Evolutionary conservation across 2,329 filamentous ascomycete species (phyloP).

Genomic region (Penicillium sp.): DNA sequence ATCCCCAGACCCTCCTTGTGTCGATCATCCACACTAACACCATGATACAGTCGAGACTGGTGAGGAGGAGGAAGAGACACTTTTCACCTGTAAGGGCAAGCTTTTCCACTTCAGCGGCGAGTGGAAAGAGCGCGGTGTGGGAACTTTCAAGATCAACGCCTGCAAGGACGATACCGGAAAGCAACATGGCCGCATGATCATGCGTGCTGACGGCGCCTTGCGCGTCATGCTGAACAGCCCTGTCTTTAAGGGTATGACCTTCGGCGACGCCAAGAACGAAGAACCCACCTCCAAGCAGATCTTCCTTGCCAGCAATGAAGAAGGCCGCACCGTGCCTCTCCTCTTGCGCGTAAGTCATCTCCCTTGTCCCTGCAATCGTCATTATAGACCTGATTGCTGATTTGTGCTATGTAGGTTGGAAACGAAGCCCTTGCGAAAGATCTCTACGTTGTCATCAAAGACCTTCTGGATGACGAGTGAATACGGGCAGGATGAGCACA

Average conservation of each 20-base stretch:
- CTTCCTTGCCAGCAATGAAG: constrained; percentile 61
- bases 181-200: constrained; percentile 71
- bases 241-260: constrained; percentile 75
- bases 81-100: constrained; percentile 77
- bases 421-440: constrained; percentile 50
- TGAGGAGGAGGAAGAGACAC: constrained; percentile 77
- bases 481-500: neutral
- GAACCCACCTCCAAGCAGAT: constrained; percentile 72
- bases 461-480: constrained; percentile 26
- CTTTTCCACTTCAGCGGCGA: constrained; percentile 75
- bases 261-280: constrained; percentile 63
- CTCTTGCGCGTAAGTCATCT: constrained; percentile 57
- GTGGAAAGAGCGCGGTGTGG: constrained; percentile 89
- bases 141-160: constrained; percentile 82
- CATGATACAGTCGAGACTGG: constrained; percentile 71
- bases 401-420: constrained; percentile 32
- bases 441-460: constrained; percentile 48
- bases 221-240: constrained; percentile 84
- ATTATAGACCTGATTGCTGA: constrained; percentile 1
- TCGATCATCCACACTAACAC: constrained; percentile 27
- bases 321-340: constrained; percentile 54
- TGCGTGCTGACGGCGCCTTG: constrained; percentile 88
- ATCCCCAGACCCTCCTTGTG: too few relatives aligned
- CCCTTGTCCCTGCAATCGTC: neutral
- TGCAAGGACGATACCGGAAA: constrained; percentile 57